A percentile compares a stretch with the other conserved stretches of the same genome.
These are phyloP conservation scores for Talaromyces verruculosus DNA, from an alignment of 2,329 filamentous ascomycete genomes.

Conservation along the genomic window DNA sequence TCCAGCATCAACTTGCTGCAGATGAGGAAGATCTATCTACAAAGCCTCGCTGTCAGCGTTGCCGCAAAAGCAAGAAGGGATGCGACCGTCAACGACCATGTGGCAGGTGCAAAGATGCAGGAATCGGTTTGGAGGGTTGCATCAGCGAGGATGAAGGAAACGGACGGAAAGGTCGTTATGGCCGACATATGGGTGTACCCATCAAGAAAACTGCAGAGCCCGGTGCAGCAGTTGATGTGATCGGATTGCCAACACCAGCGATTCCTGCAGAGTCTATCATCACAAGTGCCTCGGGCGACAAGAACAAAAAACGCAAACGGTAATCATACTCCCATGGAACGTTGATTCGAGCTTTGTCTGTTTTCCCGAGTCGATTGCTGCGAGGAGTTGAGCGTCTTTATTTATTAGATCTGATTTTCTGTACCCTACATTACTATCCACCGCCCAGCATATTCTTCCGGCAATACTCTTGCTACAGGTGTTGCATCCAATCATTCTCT, in stretches of 20 bases:
- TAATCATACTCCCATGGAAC: conserved; percentile 31
- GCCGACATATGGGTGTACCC: conserved; percentile 66
- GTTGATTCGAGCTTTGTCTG: conserved; percentile 2
- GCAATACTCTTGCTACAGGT: conserved; percentile 9
- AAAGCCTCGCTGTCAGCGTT: conserved; percentile 95
- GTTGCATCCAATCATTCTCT: conserved; percentile 16
- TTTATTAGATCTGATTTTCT: neutral
- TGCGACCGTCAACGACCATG: conserved; percentile 96
- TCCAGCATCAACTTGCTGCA: conserved; percentile 60
- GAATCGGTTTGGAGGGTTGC: conserved; percentile 88
- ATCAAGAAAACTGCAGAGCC: conserved; percentile 57
- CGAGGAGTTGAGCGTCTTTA: conserved; percentile 2
- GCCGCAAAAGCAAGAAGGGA: conserved; percentile 99
- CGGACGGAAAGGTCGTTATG: conserved; percentile 90
- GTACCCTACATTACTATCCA: neutral
- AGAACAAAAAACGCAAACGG: conserved; percentile 70
- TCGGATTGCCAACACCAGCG: conserved; percentile 35
- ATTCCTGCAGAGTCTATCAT: conserved; percentile 37
- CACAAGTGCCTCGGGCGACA: conserved; percentile 48
- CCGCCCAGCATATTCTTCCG: neutral
- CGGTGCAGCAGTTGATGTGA: conserved; percentile 51
- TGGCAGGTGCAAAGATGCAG: conserved; percentile 91
- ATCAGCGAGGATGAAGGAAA: conserved; percentile 98
- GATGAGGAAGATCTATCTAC: conserved; percentile 90
- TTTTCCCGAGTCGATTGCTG: neutral